Base-by-base conservation (phyloP, 805 yeast species). In the Kregervanrija pseudodelftensis region DNA sequence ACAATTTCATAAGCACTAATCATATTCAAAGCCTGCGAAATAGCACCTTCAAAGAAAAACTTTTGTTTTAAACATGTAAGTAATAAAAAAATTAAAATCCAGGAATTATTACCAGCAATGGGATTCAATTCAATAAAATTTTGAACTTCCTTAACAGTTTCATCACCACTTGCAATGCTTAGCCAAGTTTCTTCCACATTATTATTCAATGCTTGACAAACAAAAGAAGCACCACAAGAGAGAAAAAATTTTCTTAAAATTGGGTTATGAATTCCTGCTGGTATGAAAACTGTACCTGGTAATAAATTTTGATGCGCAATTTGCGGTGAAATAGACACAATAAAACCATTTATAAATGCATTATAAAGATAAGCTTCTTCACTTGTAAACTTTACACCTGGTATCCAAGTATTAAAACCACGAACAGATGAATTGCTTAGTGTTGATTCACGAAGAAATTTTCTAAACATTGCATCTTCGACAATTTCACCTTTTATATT, bases 301-400 rank as follows among this genome's bases (percentile, higher is more conserved):
- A 70, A 67, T 7, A 71, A 51, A 11, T 57, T 52, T 2, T 67
- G 65, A 47, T 69, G 73, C 0, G 74, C 65, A 34, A 63, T 53
- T 45, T 70, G 73, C 1, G 76, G 72, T 2, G 71, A 67, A 10
- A 70, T 55, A 3, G 69, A 55, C 5, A 64, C 63, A 47, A 73
- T 63, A 49, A 70, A 72, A 1, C 69, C 70, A 37, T 65, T 61
- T 5, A 65, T 57, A 46, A 71, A 70, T 3, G 67, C 68, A 48
- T 64, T 59, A 46, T 58, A 62, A 13, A 57, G 43, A 50, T 49
- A 51, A 7, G 28, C 28, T 22, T 22, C 28, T 22, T 22, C 28
- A 22, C 8, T 22, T 8, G 28, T 22, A 22, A 22, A 22, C 28
- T 7, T 22, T 2, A 22, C 28, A 7, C 28, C 28, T 22, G 28